Evolutionary conservation across 345 rosid genomes (phyloP).

Genomic region (Arabidopsis thaliana): TAIR10.1 NC_003076.8:26564501-26565000

Average conservation of each 20-base stretch:
- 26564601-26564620: not conserved
- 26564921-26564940: conserved; percentile 88
- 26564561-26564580: conserved; percentile 97
- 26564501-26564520: conserved; percentile 78
- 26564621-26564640: not conserved
- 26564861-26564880: conserved; percentile 48
- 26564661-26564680: conserved; percentile 35
- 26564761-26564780: conserved; percentile 8
- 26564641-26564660: not conserved
- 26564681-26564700: conserved; percentile 95
- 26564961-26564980: conserved; percentile 70
- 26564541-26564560: conserved; percentile 80
- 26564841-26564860: conserved; percentile 27
- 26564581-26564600: conserved; percentile 41
- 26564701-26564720: conserved; percentile 72
- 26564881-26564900: conserved; percentile 62
- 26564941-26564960: conserved; percentile 90
- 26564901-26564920: conserved; percentile 93
- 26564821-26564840: conserved; percentile 35
- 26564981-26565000: conserved; percentile 89
- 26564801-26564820: conserved; percentile 40
- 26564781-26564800: conserved; percentile 17
- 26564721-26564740: conserved; percentile 77
- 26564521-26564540: conserved; percentile 93
- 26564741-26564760: conserved; percentile 29